Conservation (phyloP, 2,329 filamentous ascomycete genomes). For the Neophaeococcomyces mojaviensis region DNA sequence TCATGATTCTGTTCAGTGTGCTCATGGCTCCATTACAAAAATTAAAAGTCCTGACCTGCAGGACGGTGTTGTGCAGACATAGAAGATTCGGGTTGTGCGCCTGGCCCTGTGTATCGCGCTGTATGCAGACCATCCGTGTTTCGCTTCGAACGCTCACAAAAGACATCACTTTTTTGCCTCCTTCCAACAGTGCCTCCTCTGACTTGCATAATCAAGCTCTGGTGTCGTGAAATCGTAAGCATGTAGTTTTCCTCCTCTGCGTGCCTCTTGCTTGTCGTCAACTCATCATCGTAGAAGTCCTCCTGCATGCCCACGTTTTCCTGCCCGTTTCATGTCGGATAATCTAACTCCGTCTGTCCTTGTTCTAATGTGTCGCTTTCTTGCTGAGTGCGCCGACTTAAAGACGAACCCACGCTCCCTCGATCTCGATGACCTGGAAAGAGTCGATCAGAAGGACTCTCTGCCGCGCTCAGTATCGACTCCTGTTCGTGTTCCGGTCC, state of each 20-base stretch:
- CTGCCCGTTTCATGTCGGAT: constrained; percentile 5
- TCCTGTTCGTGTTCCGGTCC: background rate
- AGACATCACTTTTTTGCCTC: background rate
- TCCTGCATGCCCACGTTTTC: constrained; percentile 2
- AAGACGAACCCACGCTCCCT: constrained; percentile 4
- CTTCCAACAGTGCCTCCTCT: background rate
- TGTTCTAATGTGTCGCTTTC: constrained; percentile 4
- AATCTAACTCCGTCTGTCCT: background rate
- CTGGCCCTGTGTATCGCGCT: background rate
- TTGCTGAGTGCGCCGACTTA: constrained; percentile 6
- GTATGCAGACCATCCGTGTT: background rate
- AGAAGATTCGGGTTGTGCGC: background rate
- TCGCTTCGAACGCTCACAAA: constrained; percentile 9
- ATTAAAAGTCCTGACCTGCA: constrained; percentile 8
- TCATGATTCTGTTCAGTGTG: no score
- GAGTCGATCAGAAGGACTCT: constrained; percentile 12
- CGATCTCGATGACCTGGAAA: constrained; percentile 8
- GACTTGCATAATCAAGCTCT: constrained; percentile 2
- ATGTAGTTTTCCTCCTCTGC: background rate
- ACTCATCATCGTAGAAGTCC: background rate
- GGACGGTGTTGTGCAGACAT: constrained; percentile 4
- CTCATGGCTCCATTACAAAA: background rate
- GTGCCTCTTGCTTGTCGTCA: background rate
- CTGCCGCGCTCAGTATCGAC: background rate
- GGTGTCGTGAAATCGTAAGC: constrained; percentile 5